These are phyloP conservation scores for Candida ulmi DNA, from an alignment of 805 yeast species.

Conservation along the genomic window DNA sequence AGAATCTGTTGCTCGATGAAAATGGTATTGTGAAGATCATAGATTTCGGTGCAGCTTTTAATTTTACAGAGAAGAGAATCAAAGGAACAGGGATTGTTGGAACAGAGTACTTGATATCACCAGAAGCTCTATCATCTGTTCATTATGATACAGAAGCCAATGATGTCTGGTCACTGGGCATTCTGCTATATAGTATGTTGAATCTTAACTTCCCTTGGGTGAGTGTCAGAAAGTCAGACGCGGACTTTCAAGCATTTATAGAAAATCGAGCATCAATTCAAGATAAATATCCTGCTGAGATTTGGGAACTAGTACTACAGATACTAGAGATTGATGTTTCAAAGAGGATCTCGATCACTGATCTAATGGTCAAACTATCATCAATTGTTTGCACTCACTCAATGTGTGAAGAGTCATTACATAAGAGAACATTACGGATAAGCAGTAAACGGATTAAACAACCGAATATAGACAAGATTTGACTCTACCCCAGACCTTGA, in stretches of 20 bases:
- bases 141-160: conserved; percentile 71
- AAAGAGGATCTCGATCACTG: conserved; percentile 8
- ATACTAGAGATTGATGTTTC: conserved; percentile 5
- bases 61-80: conserved; percentile 46
- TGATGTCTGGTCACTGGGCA: conserved; percentile 90
- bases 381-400: background rate
- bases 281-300: conserved; percentile 5
- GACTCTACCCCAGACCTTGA: no score
- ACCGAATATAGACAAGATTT: background rate
- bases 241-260: conserved; percentile 13
- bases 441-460: conserved; percentile 8
- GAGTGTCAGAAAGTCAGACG: conserved; percentile 31
- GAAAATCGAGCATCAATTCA: background rate
- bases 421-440: conserved; percentile 4
- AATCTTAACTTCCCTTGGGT: conserved; percentile 47
- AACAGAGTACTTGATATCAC: conserved; percentile 88
- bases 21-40: conserved; percentile 77
- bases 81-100: conserved; percentile 83
- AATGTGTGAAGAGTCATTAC: conserved; percentile 1
- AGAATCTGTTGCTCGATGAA: conserved; percentile 76
- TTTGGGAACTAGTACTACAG: background rate
- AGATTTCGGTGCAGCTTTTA: conserved; percentile 89
- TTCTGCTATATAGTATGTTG: conserved; percentile 75
- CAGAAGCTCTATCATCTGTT: conserved; percentile 68
- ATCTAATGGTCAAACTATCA: conserved; percentile 2